Percentiles rank a stretch among this genome's conserved stretches.
Evolutionary conservation across 108 stramenopile genomes (phyloP).

Genomic region (Nannochloropsis granulata): DNA sequence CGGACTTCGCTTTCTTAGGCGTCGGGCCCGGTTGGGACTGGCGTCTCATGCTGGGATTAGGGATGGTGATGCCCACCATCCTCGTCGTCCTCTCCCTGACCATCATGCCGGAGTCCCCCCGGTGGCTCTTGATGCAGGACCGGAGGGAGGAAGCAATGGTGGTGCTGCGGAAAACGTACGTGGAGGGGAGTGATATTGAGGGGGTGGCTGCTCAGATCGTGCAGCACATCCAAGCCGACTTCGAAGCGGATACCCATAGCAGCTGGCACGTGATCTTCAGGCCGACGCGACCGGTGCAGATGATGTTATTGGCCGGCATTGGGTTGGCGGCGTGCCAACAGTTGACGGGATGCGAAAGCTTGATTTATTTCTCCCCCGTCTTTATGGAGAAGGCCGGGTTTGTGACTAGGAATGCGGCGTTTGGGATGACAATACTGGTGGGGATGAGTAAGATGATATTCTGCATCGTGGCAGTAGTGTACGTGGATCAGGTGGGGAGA

Average conservation of each 20-base stretch:
- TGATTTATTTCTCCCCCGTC: slow-evolving; percentile 61
- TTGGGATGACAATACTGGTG: slow-evolving; percentile 43
- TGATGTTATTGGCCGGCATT: slow-evolving; percentile 64
- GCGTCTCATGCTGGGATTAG: slow-evolving; percentile 28
- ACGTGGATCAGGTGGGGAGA: slow-evolving; percentile 53
- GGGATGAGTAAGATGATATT: slow-evolving; percentile 51
- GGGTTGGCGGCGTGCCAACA: slow-evolving; percentile 63
- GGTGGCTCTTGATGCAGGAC: slow-evolving; percentile 67
- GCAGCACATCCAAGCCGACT: neutral
- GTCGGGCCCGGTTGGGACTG: neutral
- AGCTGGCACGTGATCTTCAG: neutral
- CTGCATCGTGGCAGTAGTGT: slow-evolving; percentile 45
- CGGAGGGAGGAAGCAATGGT: slow-evolving; percentile 41
- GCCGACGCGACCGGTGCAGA: slow-evolving; percentile 47
- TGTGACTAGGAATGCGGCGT: slow-evolving; percentile 32
- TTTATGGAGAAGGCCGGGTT: slow-evolving; percentile 51
- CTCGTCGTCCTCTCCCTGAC: slow-evolving; percentile 16
- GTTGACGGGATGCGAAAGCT: slow-evolving; percentile 65
- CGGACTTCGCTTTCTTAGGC: neutral
- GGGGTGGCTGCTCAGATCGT: neutral
- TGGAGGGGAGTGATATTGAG: neutral
- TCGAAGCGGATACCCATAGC: neutral
- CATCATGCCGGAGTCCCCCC: slow-evolving; percentile 67
- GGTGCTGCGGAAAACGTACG: slow-evolving; percentile 8
- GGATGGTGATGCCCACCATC: slow-evolving; percentile 20